Percentiles rank a stretch among this genome's conserved stretches.
Conservation (phyloP, 2,329 filamentous ascomycete genomes). For the Cladosporium sp. region DNA sequence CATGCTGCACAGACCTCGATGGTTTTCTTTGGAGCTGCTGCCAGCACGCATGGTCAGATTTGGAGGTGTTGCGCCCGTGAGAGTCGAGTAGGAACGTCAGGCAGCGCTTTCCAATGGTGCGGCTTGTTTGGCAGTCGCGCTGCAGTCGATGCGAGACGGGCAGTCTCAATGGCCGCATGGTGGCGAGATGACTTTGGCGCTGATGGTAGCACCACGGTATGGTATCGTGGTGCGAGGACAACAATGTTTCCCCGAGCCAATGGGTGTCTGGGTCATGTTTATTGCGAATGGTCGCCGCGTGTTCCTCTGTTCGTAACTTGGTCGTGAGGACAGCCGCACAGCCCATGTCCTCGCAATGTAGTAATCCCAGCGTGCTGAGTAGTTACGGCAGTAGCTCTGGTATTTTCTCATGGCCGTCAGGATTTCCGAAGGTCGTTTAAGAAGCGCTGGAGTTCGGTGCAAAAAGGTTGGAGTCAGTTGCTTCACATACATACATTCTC, state of each 20-base stretch:
- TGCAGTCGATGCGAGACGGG: background rate
- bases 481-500: background rate
- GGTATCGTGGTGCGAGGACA: background rate
- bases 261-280: background rate
- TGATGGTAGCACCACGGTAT: background rate
- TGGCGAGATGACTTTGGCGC: background rate
- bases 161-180: background rate
- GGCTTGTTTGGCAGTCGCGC: background rate
- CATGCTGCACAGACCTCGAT: background rate
- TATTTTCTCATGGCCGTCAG: constrained; percentile 4
- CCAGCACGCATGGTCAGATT: background rate
- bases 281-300: background rate
- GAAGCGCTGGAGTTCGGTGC: background rate
- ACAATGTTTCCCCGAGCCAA: background rate
- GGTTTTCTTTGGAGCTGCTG: background rate
- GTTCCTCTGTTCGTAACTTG: background rate
- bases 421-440: background rate
- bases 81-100: background rate
- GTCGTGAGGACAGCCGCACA: background rate
- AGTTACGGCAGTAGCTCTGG: background rate
- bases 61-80: background rate
- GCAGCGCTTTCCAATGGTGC: background rate
- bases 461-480: background rate
- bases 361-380: background rate
- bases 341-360: background rate